phyloP scores from a whole-genome alignment of 192 early-diverging fungal species.

The Backusella parvicylindrica region DNA sequence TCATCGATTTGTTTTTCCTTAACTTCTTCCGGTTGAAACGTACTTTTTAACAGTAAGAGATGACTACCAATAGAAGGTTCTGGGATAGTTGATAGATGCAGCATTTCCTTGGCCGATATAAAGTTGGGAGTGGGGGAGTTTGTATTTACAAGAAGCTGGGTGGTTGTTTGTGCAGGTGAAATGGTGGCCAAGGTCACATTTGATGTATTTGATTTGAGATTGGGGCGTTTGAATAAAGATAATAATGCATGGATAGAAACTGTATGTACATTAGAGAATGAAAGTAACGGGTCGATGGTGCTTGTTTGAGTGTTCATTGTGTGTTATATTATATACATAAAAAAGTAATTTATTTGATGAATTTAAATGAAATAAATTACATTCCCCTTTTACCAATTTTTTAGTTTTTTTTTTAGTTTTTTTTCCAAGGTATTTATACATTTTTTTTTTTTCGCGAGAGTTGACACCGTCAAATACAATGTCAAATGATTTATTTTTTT shows the following conservation, averaged over 20 bases:
- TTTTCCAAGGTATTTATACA: neutral
- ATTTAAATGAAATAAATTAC: neutral
- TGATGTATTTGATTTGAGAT: neutral
- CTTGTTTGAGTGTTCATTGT: neutral
- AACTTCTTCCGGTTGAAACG: neutral
- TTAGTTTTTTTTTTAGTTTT: neutral
- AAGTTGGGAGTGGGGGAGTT: neutral
- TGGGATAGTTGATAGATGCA: slow-evolving; percentile 7
- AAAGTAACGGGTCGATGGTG: slow-evolving; percentile 3
- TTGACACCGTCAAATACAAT: neutral
- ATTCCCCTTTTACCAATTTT: neutral
- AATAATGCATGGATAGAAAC: slow-evolving; percentile 4
- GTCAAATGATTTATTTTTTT: neutral
- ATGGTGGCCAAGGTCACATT: neutral
- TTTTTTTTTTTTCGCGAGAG: neutral
- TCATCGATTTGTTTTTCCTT: neutral
- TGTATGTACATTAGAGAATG: slow-evolving; percentile 9
- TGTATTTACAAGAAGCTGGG: neutral
- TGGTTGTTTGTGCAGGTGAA: slow-evolving; percentile 8
- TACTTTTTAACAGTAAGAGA: neutral
- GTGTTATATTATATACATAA: neutral
- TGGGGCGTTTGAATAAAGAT: neutral
- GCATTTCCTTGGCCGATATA: neutral
- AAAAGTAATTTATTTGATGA: neutral
- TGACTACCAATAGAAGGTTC: neutral